These are phyloP conservation scores for Cyberlindnera japonica DNA, from an alignment of 805 yeast genomes.

Conservation along the genomic window DNA sequence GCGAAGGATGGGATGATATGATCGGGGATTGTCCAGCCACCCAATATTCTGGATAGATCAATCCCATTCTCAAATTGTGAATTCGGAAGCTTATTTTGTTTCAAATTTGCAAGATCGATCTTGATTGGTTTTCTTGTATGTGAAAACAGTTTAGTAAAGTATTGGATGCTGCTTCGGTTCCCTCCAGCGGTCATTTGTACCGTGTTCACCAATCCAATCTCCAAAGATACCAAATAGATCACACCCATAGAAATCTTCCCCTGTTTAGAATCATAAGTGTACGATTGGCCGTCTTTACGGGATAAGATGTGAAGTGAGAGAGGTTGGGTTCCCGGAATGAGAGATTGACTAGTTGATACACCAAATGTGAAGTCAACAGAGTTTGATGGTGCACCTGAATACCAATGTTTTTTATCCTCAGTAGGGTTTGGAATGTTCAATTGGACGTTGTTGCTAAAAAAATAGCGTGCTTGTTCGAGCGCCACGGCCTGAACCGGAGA, in stretches of 20 bases:
- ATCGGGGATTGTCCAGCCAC: background rate
- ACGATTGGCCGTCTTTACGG: conserved; percentile 4
- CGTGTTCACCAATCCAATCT: background rate
- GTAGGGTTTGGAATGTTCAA: conserved; percentile 6
- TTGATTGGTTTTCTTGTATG: background rate
- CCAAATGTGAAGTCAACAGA: conserved; percentile 4
- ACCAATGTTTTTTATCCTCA: background rate
- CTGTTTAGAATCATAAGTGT: conserved; percentile 5
- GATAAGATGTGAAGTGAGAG: conserved; percentile 8
- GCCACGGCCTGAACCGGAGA: conserved; percentile 3
- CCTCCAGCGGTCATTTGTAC: background rate
- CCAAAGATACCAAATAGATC: background rate
- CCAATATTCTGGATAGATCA: background rate
- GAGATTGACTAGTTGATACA: conserved; percentile 8
- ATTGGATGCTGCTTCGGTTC: background rate
- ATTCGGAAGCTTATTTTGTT: background rate
- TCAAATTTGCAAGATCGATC: background rate
- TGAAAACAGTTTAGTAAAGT: background rate
- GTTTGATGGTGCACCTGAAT: background rate
- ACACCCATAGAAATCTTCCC: conserved; percentile 2
- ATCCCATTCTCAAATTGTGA: background rate
- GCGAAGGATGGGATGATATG: background rate
- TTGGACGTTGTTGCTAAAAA: background rate
- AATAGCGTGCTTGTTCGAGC: conserved; percentile 6
- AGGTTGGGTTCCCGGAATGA: conserved; percentile 12